A percentile compares a stretch with the other conserved stretches of the same genome.
phyloP scores from a whole-genome alignment of 1,139 yeast genomes.

The Nakaseomyces delphensis region DNA sequence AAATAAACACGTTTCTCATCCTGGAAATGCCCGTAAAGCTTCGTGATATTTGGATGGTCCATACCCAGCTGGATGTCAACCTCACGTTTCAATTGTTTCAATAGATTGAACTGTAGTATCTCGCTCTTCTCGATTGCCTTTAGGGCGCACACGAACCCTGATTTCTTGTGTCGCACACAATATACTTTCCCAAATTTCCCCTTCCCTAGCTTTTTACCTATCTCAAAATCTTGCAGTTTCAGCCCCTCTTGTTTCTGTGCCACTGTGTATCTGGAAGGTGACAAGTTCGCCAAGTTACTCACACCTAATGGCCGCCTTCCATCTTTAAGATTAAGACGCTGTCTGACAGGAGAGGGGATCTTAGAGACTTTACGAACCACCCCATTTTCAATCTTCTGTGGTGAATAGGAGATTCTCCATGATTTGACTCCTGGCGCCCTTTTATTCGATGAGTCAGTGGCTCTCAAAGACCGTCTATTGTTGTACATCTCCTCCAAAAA shows the following conservation, averaged over 20 bases:
- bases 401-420: slow-evolving; percentile 17
- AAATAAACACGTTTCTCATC: slow-evolving; percentile 74
- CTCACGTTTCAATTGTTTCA: slow-evolving; percentile 80
- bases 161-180: slow-evolving; percentile 66
- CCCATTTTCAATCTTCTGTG: slow-evolving; percentile 10
- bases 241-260: slow-evolving; percentile 5
- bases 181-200: slow-evolving; percentile 92
- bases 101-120: slow-evolving; percentile 65
- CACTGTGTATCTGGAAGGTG: not conserved
- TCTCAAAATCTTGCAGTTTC: slow-evolving; percentile 56
- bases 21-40: slow-evolving; percentile 77
- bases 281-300: not conserved
- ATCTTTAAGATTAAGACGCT: slow-evolving; percentile 1
- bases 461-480: not conserved
- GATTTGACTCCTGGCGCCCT: slow-evolving; percentile 8
- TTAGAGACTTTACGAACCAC: slow-evolving; percentile 6
- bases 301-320: not conserved
- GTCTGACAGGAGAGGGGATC: slow-evolving; percentile 13
- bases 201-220: slow-evolving; percentile 82
- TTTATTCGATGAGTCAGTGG: not conserved
- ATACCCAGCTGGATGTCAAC: slow-evolving; percentile 81
- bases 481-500: not conserved
- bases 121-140: slow-evolving; percentile 86
- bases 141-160: slow-evolving; percentile 80
- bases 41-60: slow-evolving; percentile 68